These are phyloP conservation scores for Alternaria angustiovoidea DNA, from an alignment of 2,329 filamentous ascomycete genomes.

Conservation along the genomic window DNA sequence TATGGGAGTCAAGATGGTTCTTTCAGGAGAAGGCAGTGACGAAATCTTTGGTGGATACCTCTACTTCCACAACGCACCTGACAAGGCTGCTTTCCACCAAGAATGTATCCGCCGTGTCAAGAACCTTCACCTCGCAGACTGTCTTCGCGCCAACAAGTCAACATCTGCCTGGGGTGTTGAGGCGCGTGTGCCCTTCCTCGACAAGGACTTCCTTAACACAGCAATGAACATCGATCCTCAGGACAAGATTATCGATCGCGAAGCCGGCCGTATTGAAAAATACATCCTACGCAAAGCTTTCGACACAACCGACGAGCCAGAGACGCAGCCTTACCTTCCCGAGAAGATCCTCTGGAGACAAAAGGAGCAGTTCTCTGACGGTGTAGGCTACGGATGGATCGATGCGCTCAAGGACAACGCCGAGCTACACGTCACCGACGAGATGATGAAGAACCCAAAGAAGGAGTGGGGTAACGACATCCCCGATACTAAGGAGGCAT, in stretches of 20 bases:
- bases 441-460: conserved; percentile 99
- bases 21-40: conserved; percentile 95
- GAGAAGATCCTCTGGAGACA: conserved; percentile 96
- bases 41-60: conserved; percentile 99
- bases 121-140: conserved; percentile 96
- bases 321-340: conserved; percentile 84
- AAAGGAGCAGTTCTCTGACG: conserved; percentile 99
- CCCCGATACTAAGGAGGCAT: conserved; percentile 96
- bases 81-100: conserved; percentile 91
- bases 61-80: conserved; percentile 95
- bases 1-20: conserved; percentile 99
- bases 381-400: conserved; percentile 99
- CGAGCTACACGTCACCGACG: conserved; percentile 87
- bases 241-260: conserved; percentile 86
- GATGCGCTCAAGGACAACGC: conserved; percentile 96
- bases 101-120: conserved; percentile 95
- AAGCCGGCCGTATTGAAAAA: conserved; percentile 88
- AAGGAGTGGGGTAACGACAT: conserved; percentile 92
- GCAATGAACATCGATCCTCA: conserved; percentile 92
- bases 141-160: conserved; percentile 97
- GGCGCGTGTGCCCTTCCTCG: conserved; percentile 95
- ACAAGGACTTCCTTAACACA: conserved; percentile 94
- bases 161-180: conserved; percentile 98
- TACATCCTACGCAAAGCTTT: conserved; percentile 98
- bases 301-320: conserved; percentile 87